Percentiles rank a stretch among this genome's conserved stretches.
phyloP scores from a whole-genome alignment of 2,329 filamentous ascomycete genomes.

The Cladosporium sp. region DNA sequence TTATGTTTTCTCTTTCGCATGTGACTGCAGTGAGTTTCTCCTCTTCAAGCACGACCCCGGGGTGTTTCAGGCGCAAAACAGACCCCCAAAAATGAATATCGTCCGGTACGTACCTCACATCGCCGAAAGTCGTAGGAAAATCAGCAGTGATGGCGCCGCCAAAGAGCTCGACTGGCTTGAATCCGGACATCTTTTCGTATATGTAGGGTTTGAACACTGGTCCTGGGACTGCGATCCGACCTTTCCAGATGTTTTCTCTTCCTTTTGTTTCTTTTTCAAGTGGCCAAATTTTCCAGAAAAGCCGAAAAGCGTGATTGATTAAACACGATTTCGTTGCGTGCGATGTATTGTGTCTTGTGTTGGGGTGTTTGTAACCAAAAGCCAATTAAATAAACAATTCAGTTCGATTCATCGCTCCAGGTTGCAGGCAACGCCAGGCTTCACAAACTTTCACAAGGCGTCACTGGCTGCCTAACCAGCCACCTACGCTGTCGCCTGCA shows the following conservation, averaged over 20 bases:
- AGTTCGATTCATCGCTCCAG: not conserved
- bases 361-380: not conserved
- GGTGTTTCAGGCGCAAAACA: not conserved
- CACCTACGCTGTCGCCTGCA: too few species aligned
- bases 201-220: not conserved
- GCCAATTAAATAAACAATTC: not conserved
- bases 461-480: not conserved
- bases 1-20: not conserved
- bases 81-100: too few species aligned
- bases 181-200: conserved; percentile 31
- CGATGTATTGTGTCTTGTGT: too few species aligned
- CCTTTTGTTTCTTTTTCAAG: not conserved
- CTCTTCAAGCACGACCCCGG: not conserved
- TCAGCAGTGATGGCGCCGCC: conserved; percentile 69
- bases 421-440: conserved; percentile 18
- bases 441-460: not conserved
- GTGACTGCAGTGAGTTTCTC: not conserved
- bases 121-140: conserved; percentile 63
- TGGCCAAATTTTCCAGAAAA: not conserved
- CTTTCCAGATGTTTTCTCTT: not conserved
- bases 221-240: not conserved
- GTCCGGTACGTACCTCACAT: conserved; percentile 59
- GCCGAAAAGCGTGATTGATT: not conserved
- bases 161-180: conserved; percentile 59
- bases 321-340: too few species aligned